These are phyloP conservation scores for Russula compacta DNA, from an alignment of 768 basidiomycete genomes.

Conservation along the genomic window DNA sequence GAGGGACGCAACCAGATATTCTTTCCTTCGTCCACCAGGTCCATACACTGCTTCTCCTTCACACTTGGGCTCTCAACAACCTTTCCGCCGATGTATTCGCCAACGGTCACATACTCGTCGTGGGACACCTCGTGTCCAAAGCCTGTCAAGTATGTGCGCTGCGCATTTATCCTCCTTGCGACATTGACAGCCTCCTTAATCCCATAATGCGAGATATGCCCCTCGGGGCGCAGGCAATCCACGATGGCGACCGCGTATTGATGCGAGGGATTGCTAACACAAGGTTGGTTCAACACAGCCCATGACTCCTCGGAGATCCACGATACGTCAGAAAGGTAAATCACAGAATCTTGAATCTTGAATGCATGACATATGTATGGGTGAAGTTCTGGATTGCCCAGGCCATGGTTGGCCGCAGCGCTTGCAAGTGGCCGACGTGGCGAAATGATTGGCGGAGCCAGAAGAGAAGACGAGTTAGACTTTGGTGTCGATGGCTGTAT, in stretches of 20 bases:
- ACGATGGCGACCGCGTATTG: slow-evolving; percentile 54
- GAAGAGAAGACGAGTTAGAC: neutral
- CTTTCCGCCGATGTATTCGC: slow-evolving; percentile 39
- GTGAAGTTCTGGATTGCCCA: slow-evolving; percentile 28
- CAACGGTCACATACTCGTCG: slow-evolving; percentile 64
- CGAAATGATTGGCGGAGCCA: neutral
- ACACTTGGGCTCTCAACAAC: slow-evolving; percentile 23
- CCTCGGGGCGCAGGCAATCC: slow-evolving; percentile 60
- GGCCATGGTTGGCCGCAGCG: neutral
- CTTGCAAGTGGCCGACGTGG: slow-evolving; percentile 2
- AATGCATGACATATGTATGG: slow-evolving; percentile 66
- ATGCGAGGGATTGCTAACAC: slow-evolving; percentile 21
- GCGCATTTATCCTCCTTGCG: slow-evolving; percentile 48
- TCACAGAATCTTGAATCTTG: slow-evolving; percentile 52
- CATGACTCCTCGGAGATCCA: slow-evolving; percentile 69
- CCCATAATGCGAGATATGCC: slow-evolving; percentile 76
- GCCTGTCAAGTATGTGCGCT: slow-evolving; percentile 62
- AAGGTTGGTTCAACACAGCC: slow-evolving; percentile 34
- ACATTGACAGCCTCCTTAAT: slow-evolving; percentile 50
- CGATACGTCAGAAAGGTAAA: slow-evolving; percentile 80
- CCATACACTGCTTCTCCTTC: slow-evolving; percentile 35
- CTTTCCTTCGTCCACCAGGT: slow-evolving; percentile 39
- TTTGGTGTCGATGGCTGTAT: slow-evolving; percentile 22
- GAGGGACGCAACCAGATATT: slow-evolving; percentile 59
- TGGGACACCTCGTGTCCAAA: slow-evolving; percentile 73